phyloP scores from a whole-genome alignment of 2,329 filamentous ascomycete species.

The Fusarium napiforme region DNA sequence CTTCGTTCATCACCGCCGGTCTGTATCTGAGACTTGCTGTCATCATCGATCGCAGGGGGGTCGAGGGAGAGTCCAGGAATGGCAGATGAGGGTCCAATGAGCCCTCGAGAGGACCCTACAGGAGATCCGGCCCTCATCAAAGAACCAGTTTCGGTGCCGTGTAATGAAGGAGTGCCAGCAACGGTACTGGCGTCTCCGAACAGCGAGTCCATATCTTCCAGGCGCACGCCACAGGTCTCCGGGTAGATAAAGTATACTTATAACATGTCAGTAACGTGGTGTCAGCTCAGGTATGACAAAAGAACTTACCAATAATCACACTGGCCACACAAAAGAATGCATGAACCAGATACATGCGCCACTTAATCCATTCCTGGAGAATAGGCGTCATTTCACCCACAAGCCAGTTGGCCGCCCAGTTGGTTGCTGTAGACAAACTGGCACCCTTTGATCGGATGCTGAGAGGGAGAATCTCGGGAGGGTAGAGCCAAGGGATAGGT shows the following conservation, averaged over 20 bases:
- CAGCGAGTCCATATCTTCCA: slow-evolving; percentile 95
- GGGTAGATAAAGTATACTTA: slow-evolving; percentile 97
- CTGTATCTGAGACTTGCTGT: slow-evolving; percentile 56
- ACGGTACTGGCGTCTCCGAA: slow-evolving; percentile 93
- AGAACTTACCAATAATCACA: slow-evolving; percentile 91
- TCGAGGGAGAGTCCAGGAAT: slow-evolving; percentile 87
- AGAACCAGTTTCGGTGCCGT: slow-evolving; percentile 83
- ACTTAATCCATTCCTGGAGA: slow-evolving; percentile 89
- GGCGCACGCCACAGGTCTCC: slow-evolving; percentile 91
- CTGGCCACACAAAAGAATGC: slow-evolving; percentile 96
- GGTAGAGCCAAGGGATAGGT: slow-evolving; percentile 97
- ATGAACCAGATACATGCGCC: slow-evolving; percentile 94
- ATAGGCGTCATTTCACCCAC: slow-evolving; percentile 96
- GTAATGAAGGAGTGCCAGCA: slow-evolving; percentile 78
- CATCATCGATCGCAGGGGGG: slow-evolving; percentile 71
- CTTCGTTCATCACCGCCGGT: slow-evolving; percentile 53
- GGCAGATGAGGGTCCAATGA: slow-evolving; percentile 69
- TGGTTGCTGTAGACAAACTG: slow-evolving; percentile 93
- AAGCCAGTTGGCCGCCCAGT: slow-evolving; percentile 99
- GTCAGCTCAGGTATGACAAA: slow-evolving; percentile 31
- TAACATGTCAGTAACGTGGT: slow-evolving; percentile 15
- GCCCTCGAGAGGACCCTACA: slow-evolving; percentile 76
- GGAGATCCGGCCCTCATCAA: slow-evolving; percentile 79
- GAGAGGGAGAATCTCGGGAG: slow-evolving; percentile 95
- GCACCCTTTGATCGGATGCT: slow-evolving; percentile 98